Evolutionary conservation across 768 basidiomycete genomes (phyloP), one percentile per base, ranked within the genome.

Genomic region (Tulasnella sp.): DNA sequence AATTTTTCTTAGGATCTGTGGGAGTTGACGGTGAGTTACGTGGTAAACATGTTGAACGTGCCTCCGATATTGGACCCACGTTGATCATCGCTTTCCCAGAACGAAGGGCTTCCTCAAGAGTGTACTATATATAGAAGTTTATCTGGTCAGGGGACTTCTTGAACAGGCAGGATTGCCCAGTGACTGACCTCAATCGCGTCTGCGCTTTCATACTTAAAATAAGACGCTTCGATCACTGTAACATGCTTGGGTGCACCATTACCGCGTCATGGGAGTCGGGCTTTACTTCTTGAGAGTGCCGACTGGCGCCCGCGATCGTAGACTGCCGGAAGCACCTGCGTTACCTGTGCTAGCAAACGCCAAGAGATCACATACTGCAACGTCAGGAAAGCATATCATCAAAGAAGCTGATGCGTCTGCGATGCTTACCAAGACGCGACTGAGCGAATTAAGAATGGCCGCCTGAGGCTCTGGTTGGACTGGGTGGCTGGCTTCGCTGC

Each of bases 1-100:
- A 82, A 66, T 50, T 67, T 65, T 3, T 69, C 65, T 65, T 77
- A 82, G 68, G 10, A 72, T 68, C 61, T 78, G 72, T 2, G 80
- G 11, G 10, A 3, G 34, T 2, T 1, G 24, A 22, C 12, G 2
- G 19, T 53, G 2, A 38, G 51, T 1, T 11, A 41, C 12, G n/a
- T 1, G 34, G 38, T 15, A 27, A 41, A 2, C 30, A 15, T 38
- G 15, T 38, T 38, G 34, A 15, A 38, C 34, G 15, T n/a, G 8
- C 3, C 22, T 2, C 11, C 11, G 15, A 21, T 11, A 38, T 41
- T 19, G 12, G 22, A 38, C 51, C 27, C 25, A 56, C 54, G 24
- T 43, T 25, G 42, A 56, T 43, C 34, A 56, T 56, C 17, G 34
- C 54, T 24, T 30, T 24, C 4, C 54, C 54, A 24, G 54, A 30